Evolutionary conservation across 2,329 filamentous ascomycete genomes (phyloP).

Genomic region (Botrytis deweyae): DNA sequence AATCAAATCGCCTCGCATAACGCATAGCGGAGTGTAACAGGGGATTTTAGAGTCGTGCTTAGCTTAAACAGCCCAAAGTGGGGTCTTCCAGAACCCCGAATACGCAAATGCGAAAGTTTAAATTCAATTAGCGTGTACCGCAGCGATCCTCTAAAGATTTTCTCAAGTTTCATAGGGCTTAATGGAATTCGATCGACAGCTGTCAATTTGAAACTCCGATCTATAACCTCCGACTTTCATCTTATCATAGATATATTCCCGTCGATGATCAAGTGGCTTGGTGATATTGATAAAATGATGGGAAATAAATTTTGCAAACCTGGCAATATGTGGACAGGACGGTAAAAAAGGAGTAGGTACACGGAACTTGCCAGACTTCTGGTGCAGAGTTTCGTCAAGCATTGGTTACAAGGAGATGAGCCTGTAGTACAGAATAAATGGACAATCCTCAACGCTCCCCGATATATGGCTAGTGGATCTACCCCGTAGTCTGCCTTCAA

Average conservation of each 20-base stretch:
- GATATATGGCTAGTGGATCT: neutral
- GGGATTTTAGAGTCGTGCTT: neutral
- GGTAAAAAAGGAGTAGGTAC: neutral
- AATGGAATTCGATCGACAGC: neutral
- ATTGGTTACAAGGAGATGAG: neutral
- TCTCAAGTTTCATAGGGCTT: neutral
- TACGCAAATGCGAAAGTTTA: constrained; percentile 13
- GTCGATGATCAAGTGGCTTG: neutral
- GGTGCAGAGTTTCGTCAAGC: neutral
- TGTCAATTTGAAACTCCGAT: neutral
- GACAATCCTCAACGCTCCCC: neutral
- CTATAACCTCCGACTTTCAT: neutral
- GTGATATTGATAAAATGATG: neutral
- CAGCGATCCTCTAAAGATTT: neutral
- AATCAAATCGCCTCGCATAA: neutral
- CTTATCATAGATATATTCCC: neutral
- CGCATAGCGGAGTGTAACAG: neutral
- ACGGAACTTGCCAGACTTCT: neutral
- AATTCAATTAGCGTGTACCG: neutral
- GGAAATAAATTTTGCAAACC: neutral
- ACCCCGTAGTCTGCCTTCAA: neutral
- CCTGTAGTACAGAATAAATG: neutral
- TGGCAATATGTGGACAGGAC: neutral
- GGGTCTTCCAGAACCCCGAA: neutral
- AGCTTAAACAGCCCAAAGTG: neutral